Evolutionary conservation across 169 alveolate species (phyloP).

Genomic region (Eimeria tenella): DNA sequence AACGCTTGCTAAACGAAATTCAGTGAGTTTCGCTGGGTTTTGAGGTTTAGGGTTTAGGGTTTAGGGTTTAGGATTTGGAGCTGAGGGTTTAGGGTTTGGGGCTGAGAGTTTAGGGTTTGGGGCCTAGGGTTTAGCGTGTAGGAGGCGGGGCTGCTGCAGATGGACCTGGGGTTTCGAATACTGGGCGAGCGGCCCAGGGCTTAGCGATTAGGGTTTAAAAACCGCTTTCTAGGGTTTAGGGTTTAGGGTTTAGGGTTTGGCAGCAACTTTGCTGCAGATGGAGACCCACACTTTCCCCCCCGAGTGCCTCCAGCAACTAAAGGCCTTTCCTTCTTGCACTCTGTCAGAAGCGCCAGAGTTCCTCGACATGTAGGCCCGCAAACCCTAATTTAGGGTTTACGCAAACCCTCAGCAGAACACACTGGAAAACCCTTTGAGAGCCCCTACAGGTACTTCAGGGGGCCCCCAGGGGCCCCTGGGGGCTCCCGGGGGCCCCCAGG

Average conservation of each 20-base stretch:
- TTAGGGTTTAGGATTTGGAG: too few relatives aligned
- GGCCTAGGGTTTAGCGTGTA: neutral
- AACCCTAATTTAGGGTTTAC: neutral
- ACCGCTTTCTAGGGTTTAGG: neutral
- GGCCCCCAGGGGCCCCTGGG: neutral
- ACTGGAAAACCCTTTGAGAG: neutral
- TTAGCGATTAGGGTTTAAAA: neutral
- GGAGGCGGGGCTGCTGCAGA: neutral
- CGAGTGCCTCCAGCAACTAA: neutral
- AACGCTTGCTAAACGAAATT: conserved; percentile 3
- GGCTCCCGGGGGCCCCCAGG: neutral
- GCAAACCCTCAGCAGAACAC: too few relatives aligned
- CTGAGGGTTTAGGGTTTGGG: neutral
- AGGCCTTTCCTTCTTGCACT: neutral
- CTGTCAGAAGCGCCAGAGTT: conserved; percentile 3
- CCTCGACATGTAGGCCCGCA: neutral
- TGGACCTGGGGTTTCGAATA: too few relatives aligned
- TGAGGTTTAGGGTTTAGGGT: too few relatives aligned
- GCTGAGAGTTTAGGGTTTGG: neutral
- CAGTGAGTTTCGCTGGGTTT: neutral
- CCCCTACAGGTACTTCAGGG: neutral
- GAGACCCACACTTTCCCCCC: conserved; percentile 33
- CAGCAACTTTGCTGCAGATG: conserved; percentile 22
- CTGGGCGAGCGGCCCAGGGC: too few relatives aligned
- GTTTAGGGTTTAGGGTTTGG: neutral